Percentiles rank a stretch among this genome's conserved stretches.
Evolutionary conservation across 2,329 filamentous ascomycete genomes (phyloP).

Genomic region (Boeremia exigua): DNA sequence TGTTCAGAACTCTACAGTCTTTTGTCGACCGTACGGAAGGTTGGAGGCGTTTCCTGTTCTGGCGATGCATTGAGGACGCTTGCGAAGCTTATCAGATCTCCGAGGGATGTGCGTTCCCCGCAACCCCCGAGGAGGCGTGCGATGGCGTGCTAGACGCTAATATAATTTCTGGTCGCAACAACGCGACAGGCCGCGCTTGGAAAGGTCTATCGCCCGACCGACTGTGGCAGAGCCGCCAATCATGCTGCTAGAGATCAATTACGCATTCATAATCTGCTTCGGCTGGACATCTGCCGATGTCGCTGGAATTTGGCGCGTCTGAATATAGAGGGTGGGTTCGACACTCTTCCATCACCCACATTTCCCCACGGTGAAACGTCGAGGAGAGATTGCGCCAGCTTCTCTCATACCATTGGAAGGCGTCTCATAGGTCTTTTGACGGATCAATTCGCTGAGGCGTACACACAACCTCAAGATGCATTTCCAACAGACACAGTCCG

Average conservation of each 20-base stretch:
- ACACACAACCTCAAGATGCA: slow-evolving; percentile 40
- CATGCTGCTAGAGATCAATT: slow-evolving; percentile 27
- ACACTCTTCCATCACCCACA: slow-evolving; percentile 19
- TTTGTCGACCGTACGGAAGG: too few relatives aligned
- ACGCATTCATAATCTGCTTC: slow-evolving; percentile 30
- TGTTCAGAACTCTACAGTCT: too few relatives aligned
- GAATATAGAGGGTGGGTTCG: slow-evolving; percentile 18
- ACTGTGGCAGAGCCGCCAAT: slow-evolving; percentile 33
- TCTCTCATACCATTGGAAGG: slow-evolving; percentile 19
- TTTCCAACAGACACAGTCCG: slow-evolving; percentile 46
- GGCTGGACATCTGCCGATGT: slow-evolving; percentile 38
- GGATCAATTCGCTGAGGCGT: slow-evolving; percentile 18
- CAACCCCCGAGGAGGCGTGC: slow-evolving; percentile 17
- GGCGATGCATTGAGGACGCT: background rate
- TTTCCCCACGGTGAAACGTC: slow-evolving; percentile 25
- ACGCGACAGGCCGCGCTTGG: slow-evolving; percentile 33
- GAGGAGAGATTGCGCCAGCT: slow-evolving; percentile 16
- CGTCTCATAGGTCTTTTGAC: slow-evolving; percentile 14
- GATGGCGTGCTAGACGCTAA: slow-evolving; percentile 40
- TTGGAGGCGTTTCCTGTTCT: too few relatives aligned
- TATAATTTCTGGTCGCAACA: slow-evolving; percentile 32
- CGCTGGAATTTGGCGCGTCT: slow-evolving; percentile 30
- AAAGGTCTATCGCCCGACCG: slow-evolving; percentile 34
- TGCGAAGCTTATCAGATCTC: slow-evolving; percentile 26
- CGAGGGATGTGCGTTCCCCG: slow-evolving; percentile 29